Conservation (phyloP, 768 basidiomycete species). For the Hypholoma fasciculare region DNA sequence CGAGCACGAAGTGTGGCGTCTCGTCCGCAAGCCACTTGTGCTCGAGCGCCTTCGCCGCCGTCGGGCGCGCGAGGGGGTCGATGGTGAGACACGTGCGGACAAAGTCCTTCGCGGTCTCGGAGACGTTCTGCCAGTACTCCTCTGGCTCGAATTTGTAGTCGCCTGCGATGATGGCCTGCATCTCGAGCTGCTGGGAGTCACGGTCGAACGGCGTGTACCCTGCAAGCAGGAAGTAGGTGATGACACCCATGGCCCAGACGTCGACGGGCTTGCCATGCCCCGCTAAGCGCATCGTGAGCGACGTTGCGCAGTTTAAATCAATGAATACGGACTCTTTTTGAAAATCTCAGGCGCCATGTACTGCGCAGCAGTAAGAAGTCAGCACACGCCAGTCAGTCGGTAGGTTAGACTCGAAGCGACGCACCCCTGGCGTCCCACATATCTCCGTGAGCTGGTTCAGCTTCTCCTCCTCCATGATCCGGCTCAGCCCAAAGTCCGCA, state of each 20-base stretch:
- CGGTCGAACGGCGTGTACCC: conserved; percentile 98
- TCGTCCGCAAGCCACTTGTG: conserved; percentile 82
- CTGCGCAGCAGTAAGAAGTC: conserved; percentile 27
- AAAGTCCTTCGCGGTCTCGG: conserved; percentile 80
- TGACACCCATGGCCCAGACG: conserved; percentile 97
- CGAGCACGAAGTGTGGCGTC: conserved; percentile 69
- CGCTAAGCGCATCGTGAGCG: conserved; percentile 36
- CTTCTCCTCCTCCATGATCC: conserved; percentile 90
- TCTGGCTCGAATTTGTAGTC: conserved; percentile 84
- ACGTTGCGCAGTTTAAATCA: no score
- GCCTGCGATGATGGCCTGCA: conserved; percentile 92
- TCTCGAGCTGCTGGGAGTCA: conserved; percentile 84
- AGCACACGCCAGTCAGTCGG: conserved; percentile 6
- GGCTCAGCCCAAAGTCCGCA: conserved; percentile 93
- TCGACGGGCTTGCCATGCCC: conserved; percentile 96
- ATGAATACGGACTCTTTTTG: conserved; percentile 64
- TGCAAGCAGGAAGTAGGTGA: conserved; percentile 91
- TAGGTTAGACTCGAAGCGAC: neutral
- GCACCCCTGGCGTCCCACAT: conserved; percentile 88
- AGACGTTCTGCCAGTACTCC: conserved; percentile 89
- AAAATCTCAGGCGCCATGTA: conserved; percentile 99
- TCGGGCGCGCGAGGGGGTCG: conserved; percentile 80
- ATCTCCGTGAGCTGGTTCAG: conserved; percentile 89
- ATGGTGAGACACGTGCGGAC: conserved; percentile 81
- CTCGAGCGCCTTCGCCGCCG: conserved; percentile 68